A percentile compares a stretch with the other conserved stretches of the same genome.
These are phyloP conservation scores for Trichoderma sp. DNA, from an alignment of 2,329 filamentous ascomycete species.

Conservation along the genomic window DNA sequence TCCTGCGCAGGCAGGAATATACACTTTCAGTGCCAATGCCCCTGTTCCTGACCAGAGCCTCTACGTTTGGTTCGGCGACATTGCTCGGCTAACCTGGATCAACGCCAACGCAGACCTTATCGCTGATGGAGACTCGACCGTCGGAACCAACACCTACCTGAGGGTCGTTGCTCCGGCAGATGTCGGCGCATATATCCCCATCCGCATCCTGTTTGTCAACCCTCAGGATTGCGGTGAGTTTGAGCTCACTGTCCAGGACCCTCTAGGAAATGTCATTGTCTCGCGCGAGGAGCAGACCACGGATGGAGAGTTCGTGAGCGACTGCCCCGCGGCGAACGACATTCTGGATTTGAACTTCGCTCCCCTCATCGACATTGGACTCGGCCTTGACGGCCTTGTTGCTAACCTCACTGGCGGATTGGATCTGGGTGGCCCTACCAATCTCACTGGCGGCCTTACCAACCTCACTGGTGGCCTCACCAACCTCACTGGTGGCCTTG, in stretches of 20 bases:
- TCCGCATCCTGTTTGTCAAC: conserved; percentile 6
- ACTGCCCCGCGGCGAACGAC: background rate
- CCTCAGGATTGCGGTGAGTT: conserved; percentile 8
- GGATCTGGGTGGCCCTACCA: background rate
- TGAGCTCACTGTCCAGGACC: background rate
- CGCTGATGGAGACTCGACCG: background rate
- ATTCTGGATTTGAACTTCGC: background rate
- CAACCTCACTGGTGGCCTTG: background rate
- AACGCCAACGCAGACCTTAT: background rate
- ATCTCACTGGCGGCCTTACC: background rate
- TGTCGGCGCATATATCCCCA: conserved; percentile 9
- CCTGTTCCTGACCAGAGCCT: background rate
- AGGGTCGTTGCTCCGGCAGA: background rate
- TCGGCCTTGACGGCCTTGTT: background rate
- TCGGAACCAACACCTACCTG: background rate
- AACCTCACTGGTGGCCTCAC: background rate
- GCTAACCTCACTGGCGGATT: background rate
- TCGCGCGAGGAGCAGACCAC: background rate
- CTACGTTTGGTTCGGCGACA: background rate
- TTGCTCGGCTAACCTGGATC: background rate
- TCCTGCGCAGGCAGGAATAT: background rate
- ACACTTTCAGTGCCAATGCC: background rate
- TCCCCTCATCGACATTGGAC: background rate
- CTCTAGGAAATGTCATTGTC: background rate
- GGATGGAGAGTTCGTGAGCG: background rate